phyloP scores from a whole-genome alignment of 306 rosid species.

The Citrullus colocynthis region DNA sequence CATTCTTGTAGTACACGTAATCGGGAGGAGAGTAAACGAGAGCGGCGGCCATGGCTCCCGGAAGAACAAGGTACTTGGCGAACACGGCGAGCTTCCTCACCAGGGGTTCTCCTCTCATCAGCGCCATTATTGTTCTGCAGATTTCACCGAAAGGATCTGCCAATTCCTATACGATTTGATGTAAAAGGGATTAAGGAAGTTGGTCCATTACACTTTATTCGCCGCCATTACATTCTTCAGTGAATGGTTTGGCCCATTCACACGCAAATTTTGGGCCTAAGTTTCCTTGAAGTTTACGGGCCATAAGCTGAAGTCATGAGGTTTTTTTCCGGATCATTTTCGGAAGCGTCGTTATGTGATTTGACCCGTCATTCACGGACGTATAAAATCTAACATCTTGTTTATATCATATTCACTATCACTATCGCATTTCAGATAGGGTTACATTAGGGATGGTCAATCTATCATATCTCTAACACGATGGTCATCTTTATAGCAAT shows the following conservation, averaged over 20 bases:
- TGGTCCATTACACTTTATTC: neutral
- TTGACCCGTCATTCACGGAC: too few relatives aligned
- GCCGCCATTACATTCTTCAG: neutral
- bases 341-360: too few relatives aligned
- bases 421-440: too few relatives aligned
- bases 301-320: neutral
- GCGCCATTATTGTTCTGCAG: conserved; percentile 18
- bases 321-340: too few relatives aligned
- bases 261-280: neutral
- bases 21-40: conserved; percentile 29
- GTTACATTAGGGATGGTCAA: too few relatives aligned
- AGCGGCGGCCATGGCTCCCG: conserved; percentile 28
- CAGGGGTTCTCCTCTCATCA: conserved; percentile 29
- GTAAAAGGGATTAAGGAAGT: neutral
- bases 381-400: too few relatives aligned
- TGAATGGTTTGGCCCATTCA: neutral
- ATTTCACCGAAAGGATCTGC: neutral
- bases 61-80: conserved; percentile 22
- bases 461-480: too few relatives aligned
- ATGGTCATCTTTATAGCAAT: too few relatives aligned
- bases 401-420: too few relatives aligned
- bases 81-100: conserved; percentile 20
- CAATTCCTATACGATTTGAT: neutral
- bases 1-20: conserved; percentile 9
- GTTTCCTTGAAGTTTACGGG: neutral